Evolutionary conservation across 495 filamentous ascomycete species (phyloP).

Genomic region (Aspergillus bridgeri): DNA sequence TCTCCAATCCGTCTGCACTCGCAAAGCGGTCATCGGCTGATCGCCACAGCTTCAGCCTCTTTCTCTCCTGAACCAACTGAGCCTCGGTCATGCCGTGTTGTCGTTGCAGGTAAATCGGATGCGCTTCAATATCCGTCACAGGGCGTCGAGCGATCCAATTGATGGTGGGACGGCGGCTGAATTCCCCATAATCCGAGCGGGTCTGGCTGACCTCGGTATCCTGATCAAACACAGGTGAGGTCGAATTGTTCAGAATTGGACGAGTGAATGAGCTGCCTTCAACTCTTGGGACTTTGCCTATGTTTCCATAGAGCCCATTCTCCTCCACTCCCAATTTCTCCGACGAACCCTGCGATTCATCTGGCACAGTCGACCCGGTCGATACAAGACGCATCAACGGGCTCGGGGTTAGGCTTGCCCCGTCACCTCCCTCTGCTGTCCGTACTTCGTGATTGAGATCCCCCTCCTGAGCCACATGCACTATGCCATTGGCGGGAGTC

Average conservation of each 20-base stretch:
- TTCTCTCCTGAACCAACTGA: background rate
- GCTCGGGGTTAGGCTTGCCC: background rate
- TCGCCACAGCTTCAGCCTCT: background rate
- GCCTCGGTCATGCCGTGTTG: background rate
- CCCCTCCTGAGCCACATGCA: background rate
- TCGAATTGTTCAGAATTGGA: background rate
- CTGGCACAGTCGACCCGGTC: background rate
- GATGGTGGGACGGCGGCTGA: background rate
- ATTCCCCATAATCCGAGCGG: background rate
- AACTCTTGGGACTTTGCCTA: background rate
- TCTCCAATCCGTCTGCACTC: background rate
- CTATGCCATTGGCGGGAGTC: background rate
- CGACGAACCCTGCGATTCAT: background rate
- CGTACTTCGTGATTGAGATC: background rate
- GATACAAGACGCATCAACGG: background rate
- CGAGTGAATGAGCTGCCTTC: background rate
- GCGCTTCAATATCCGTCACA: background rate
- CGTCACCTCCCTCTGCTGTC: background rate
- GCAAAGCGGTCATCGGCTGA: background rate
- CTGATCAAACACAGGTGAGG: background rate
- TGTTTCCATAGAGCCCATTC: background rate
- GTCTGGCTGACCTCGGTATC: background rate
- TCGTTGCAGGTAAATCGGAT: background rate
- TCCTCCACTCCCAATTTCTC: background rate
- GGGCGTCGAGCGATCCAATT: background rate